phyloP scores from a whole-genome alignment of 192 early-diverging fungal genomes.

The Coemansia sp. region DNA sequence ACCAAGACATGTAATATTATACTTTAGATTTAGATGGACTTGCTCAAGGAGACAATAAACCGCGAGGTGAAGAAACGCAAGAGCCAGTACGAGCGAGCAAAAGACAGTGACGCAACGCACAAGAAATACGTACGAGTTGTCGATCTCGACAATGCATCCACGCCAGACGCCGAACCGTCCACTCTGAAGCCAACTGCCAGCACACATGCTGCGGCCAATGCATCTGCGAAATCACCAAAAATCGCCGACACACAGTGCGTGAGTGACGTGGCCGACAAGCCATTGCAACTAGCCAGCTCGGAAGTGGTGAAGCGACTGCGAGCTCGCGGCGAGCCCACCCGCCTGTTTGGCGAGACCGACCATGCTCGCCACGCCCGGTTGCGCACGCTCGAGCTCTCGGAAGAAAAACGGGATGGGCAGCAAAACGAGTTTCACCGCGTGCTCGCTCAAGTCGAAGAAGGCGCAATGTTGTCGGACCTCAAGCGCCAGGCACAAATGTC shows the following conservation, averaged over 20 bases:
- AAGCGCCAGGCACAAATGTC: constrained; percentile 57
- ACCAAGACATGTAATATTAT: background rate
- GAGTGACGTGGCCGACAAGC: background rate
- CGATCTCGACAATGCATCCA: constrained; percentile 65
- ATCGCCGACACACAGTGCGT: too few relatives aligned
- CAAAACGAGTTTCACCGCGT: constrained; percentile 88
- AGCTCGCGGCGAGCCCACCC: constrained; percentile 83
- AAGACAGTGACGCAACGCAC: constrained; percentile 15
- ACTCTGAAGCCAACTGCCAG: constrained; percentile 33
- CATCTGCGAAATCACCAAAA: constrained; percentile 3
- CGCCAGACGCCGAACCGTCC: constrained; percentile 25
- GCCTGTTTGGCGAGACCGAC: constrained; percentile 90
- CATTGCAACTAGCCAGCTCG: constrained; percentile 31
- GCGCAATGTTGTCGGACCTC: constrained; percentile 73
- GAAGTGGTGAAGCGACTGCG: constrained; percentile 82
- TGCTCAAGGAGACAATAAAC: constrained; percentile 66
- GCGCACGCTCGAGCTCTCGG: constrained; percentile 74
- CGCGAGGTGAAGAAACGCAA: constrained; percentile 71
- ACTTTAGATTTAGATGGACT: constrained; percentile 46
- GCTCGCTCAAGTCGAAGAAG: constrained; percentile 79
- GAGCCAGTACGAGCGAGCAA: constrained; percentile 43
- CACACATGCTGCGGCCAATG: constrained; percentile 40
- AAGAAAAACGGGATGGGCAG: constrained; percentile 82
- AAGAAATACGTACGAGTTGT: constrained; percentile 85
- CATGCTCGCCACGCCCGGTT: constrained; percentile 75